These are phyloP conservation scores for Neckera pumila DNA, from an alignment of 225 moss, liverwort and hornwort genomes.

Conservation along the genomic window DNA sequence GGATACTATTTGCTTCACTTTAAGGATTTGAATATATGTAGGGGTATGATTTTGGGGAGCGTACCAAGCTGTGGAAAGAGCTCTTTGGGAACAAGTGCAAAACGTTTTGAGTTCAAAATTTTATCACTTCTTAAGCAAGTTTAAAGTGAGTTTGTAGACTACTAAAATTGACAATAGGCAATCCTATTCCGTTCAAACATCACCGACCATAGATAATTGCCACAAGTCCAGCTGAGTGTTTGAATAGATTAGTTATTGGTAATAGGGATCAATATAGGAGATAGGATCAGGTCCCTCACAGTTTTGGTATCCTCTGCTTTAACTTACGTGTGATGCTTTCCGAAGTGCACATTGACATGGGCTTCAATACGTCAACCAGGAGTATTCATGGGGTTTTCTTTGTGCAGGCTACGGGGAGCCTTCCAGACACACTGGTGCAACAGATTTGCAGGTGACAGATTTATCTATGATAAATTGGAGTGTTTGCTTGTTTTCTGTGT, in stretches of 20 bases:
- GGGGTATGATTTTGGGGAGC: not conserved
- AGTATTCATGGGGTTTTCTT: not conserved
- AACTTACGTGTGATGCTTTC: not conserved
- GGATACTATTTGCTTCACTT: not conserved
- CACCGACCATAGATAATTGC: not conserved
- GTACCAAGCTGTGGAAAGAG: not conserved
- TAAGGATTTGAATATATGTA: not conserved
- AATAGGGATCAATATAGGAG: not conserved
- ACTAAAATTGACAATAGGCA: not conserved
- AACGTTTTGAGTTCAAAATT: not conserved
- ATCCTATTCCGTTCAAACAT: not conserved
- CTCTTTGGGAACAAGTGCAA: not conserved
- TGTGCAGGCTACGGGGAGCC: conserved; percentile 38
- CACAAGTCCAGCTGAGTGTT: not conserved
- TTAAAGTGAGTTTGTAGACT: not conserved
- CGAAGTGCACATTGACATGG: not conserved
- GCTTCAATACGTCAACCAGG: not conserved
- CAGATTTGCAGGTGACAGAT: conserved; percentile 40
- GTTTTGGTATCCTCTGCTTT: not conserved
- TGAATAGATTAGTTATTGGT: not conserved
- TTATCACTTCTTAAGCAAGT: not conserved
- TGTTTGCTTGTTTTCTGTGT: not conserved
- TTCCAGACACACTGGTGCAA: conserved; percentile 39
- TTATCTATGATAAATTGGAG: not conserved
- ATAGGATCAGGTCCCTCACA: not conserved